phyloP scores from a whole-genome alignment of 768 basidiomycete genomes.

The Melanogaster broomeanus region DNA sequence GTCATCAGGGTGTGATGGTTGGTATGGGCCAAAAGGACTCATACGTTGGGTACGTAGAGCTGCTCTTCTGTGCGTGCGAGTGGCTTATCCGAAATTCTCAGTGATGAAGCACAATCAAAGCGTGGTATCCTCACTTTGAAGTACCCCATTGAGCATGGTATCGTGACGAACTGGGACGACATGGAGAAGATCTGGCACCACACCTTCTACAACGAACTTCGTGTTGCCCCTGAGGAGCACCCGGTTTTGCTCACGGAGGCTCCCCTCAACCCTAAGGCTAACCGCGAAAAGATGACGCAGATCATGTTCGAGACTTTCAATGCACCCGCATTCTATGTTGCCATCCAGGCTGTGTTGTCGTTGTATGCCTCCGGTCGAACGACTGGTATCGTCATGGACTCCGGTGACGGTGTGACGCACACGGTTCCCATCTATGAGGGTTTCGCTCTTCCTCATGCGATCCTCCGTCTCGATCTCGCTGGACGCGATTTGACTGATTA shows the following conservation, averaged over 20 bases:
- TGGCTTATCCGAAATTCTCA: slow-evolving; percentile 30
- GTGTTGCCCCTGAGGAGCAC: slow-evolving; percentile 77
- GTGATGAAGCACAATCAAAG: slow-evolving; percentile 92
- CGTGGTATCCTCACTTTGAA: slow-evolving; percentile 92
- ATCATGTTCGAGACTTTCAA: slow-evolving; percentile 84
- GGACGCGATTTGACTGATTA: slow-evolving; percentile 90
- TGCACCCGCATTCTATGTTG: slow-evolving; percentile 72
- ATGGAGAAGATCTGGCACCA: slow-evolving; percentile 99
- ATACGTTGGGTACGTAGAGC: slow-evolving; percentile 74
- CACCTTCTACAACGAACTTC: slow-evolving; percentile 87
- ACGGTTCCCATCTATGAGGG: slow-evolving; percentile 97
- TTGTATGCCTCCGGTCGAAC: slow-evolving; percentile 94
- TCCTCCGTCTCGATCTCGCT: slow-evolving; percentile 88
- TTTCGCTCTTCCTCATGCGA: slow-evolving; percentile 91
- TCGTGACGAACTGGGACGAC: slow-evolving; percentile 98
- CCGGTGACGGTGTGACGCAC: slow-evolving; percentile 95
- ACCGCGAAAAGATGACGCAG: slow-evolving; percentile 76
- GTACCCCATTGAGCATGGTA: slow-evolving; percentile 93
- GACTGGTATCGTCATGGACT: slow-evolving; percentile 93
- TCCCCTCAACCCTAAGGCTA: slow-evolving; percentile 72
- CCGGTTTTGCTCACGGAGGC: slow-evolving; percentile 73
- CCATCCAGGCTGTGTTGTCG: slow-evolving; percentile 73
- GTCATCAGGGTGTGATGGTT: slow-evolving; percentile 95
- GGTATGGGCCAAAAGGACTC: slow-evolving; percentile 98
- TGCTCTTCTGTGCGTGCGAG: slow-evolving; percentile 5